Conservation (phyloP, 805 yeast genomes). For the Suhomyces sp. region DNA sequence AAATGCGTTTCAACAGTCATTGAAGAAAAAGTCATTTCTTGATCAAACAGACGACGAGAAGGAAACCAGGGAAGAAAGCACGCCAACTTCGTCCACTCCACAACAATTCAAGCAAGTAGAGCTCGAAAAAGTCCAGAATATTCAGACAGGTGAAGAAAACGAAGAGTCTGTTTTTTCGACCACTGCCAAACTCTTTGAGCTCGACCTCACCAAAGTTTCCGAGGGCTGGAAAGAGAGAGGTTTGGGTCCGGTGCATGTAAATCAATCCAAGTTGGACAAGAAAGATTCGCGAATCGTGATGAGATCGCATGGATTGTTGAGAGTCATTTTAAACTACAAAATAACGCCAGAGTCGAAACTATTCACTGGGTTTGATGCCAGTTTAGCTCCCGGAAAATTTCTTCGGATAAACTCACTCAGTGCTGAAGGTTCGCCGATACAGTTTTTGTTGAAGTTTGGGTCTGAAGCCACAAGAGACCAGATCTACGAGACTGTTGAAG, state of each 20-base stretch:
- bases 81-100: constrained; percentile 14
- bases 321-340: constrained; percentile 77
- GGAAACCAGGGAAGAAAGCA: constrained; percentile 13
- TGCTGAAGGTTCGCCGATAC: constrained; percentile 62
- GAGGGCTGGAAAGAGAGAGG: constrained; percentile 98
- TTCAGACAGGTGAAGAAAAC: constrained; percentile 87
- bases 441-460: constrained; percentile 76
- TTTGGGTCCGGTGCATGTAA: constrained; percentile 80
- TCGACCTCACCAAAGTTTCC: constrained; percentile 60
- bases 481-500: constrained; percentile 50
- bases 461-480: constrained; percentile 58
- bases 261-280: constrained; percentile 40
- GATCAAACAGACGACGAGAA: constrained; percentile 33
- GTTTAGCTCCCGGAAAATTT: constrained; percentile 79
- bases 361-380: constrained; percentile 79
- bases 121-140: constrained; percentile 50
- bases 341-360: constrained; percentile 60
- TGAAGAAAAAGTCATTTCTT: constrained; percentile 56
- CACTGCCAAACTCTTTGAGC: constrained; percentile 74
- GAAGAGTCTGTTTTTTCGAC: constrained; percentile 68
- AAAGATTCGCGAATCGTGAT: constrained; percentile 69
- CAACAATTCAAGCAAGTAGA: constrained; percentile 57
- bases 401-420: constrained; percentile 70
- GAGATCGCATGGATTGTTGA: constrained; percentile 84
- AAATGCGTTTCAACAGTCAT: constrained; percentile 54